Base-by-base conservation (phyloP, 2,329 filamentous ascomycete genomes). In the Aspergillus puulaauensis region DNA sequence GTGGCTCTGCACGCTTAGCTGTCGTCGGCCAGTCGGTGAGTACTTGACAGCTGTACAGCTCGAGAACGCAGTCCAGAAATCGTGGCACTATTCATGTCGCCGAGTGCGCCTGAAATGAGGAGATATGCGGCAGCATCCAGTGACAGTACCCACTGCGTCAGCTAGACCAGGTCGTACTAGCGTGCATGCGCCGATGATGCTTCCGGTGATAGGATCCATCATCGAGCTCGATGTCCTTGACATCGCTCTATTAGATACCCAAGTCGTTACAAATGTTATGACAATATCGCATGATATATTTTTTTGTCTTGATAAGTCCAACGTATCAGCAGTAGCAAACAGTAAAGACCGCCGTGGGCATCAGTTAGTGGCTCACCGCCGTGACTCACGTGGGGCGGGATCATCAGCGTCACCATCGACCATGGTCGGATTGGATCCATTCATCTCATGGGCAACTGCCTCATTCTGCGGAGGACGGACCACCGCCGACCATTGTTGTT, bases 211-310 rank as follows among this genome's bases (percentile, higher is more conserved):
- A 56, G 49, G 41, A 52, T 53, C 7, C 31, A 52, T 41, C 45
- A 19, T 44, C 33, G 37, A 45, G 21, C 35, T 45, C 17, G 39
- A 54, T 54, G 46, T 51, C 45, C 12, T 52, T 24, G 48, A 49
- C 52, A 54, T 57, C 55, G 17, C 52, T 39, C 40, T 40, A 54
- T 24, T 63, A 64, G 65, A 67, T 67, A 67, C 64, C 65, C 65
- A 59, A 50, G 21, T 41, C n/a, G 27, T 39, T 41, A 44, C 37
- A 48, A 44, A 41, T 44, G 33, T 19, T 35, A 35, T 19, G 7
- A 40, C 54, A 15, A 46, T 54, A 47, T 43, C 41, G 52, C 15
- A 45, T 40, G 21, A 21, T 23, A 21, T 35, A n/a, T 47, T 4
- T 44, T 44, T 45, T 39, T 41, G 8, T 51, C 15, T 31, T 33